Evolutionary conservation across 371 early-diverging fungal species (phyloP).

Genomic region (Funneliformis caledonium): DNA sequence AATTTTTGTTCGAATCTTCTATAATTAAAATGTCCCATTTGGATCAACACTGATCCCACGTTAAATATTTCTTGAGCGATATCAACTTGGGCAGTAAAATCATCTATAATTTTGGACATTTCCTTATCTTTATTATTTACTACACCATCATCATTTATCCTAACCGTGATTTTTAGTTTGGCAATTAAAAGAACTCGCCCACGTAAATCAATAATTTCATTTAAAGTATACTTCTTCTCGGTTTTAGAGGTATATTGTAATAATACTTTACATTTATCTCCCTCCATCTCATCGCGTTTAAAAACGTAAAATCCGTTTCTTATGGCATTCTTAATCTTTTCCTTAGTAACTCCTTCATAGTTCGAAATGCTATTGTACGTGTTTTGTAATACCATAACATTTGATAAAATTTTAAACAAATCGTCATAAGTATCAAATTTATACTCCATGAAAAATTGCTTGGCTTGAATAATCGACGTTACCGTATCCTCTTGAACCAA

Average conservation of each 20-base stretch:
- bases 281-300: conserved; percentile 5
- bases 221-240: not conserved
- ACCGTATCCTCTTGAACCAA: conserved; percentile 35
- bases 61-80: conserved; percentile 18
- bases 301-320: conserved; percentile 30
- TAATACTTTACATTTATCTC: conserved; percentile 25
- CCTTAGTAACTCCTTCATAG: conserved; percentile 34
- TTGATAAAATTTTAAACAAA: no score
- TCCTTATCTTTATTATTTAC: not conserved
- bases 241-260: conserved; percentile 11
- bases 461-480: conserved; percentile 30
- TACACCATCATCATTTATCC: not conserved
- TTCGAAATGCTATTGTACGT: conserved; percentile 36
- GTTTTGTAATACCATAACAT: conserved; percentile 4
- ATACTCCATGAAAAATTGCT: not conserved
- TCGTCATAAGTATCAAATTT: no score
- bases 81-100: conserved; percentile 37
- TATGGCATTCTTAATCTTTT: conserved; percentile 35
- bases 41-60: conserved; percentile 6
- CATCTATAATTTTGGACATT: not conserved
- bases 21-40: conserved; percentile 37
- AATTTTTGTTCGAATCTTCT: not conserved
- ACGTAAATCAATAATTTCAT: conserved; percentile 36
- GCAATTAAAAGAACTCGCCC: conserved; percentile 38
- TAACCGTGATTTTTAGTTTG: not conserved